Conservation (phyloP, 257 asterid species). For the Solanum bulbocastanum region DNA sequence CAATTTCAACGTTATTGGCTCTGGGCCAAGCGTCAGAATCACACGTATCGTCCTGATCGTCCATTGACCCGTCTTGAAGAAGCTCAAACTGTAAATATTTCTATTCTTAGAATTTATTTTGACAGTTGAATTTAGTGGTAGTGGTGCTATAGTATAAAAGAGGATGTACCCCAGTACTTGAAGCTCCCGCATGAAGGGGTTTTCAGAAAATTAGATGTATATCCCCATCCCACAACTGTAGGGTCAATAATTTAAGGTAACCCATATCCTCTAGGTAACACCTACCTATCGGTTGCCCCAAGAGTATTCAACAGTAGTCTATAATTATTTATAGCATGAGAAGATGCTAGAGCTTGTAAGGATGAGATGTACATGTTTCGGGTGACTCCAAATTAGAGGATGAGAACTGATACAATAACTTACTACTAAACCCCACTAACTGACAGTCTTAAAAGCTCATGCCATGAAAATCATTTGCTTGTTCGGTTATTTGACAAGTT, state of each 20-base stretch:
- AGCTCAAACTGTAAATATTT: slow-evolving; percentile 48
- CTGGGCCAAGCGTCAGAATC: slow-evolving; percentile 96
- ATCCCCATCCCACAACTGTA: background rate
- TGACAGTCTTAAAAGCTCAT: background rate
- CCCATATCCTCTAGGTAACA: background rate
- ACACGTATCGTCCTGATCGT: slow-evolving; percentile 86
- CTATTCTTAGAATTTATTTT: background rate
- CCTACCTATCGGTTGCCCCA: background rate
- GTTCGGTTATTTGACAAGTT: background rate
- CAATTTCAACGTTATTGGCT: slow-evolving; percentile 89
- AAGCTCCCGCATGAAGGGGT: background rate
- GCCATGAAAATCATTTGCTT: background rate
- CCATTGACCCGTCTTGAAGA: slow-evolving; percentile 77
- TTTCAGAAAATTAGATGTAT: background rate
- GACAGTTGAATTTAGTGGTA: background rate
- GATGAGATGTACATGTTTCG: background rate
- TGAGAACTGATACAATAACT: background rate
- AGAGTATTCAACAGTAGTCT: background rate
- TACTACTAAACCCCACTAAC: background rate
- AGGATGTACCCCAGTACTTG: background rate
- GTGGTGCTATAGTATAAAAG: background rate
- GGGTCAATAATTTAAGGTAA: background rate
- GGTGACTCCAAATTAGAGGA: background rate
- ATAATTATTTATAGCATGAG: background rate
- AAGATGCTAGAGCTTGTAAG: background rate